Percentiles rank a stretch among this genome's conserved stretches.
Evolutionary conservation across 176 grass and related monocot genomes (phyloP).

Genomic region (Musa troglodytarum): DNA sequence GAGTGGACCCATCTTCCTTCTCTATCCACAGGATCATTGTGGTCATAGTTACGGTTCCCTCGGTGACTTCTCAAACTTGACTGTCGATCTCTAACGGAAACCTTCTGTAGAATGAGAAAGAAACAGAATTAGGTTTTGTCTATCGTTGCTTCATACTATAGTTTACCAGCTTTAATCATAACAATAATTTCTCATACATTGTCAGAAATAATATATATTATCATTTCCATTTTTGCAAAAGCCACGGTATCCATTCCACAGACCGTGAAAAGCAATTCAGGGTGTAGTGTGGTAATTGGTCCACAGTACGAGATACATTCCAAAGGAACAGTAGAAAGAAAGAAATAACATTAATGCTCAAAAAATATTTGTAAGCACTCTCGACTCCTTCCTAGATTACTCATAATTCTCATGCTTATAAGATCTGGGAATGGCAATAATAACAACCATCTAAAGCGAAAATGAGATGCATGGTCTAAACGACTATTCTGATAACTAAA

Average conservation of each 20-base stretch:
- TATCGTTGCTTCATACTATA: too few relatives aligned
- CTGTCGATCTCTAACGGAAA: slow-evolving; percentile 46
- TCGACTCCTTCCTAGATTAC: not conserved
- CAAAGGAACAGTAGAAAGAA: too few relatives aligned
- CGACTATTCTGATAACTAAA: too few relatives aligned
- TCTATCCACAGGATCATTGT: slow-evolving; percentile 44
- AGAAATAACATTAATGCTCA: too few relatives aligned
- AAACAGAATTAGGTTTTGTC: not conserved
- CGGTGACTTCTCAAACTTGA: slow-evolving; percentile 61
- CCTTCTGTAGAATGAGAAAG: slow-evolving; percentile 43
- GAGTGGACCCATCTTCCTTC: slow-evolving; percentile 65
- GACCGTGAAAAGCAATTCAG: too few relatives aligned
- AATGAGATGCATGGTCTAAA: too few relatives aligned
- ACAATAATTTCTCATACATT: not conserved
- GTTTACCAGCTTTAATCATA: not conserved
- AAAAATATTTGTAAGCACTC: too few relatives aligned
- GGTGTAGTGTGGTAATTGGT: too few relatives aligned
- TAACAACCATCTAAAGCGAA: too few relatives aligned
- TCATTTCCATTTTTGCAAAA: not conserved
- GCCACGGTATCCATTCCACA: not conserved
- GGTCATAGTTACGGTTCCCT: slow-evolving; percentile 54
- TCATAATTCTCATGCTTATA: not conserved
- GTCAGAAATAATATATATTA: not conserved
- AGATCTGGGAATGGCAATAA: not conserved
- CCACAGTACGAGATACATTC: too few relatives aligned